Base-by-base conservation (phyloP, 2,329 filamentous ascomycete genomes). In the Periconia macrospinosa region DNA sequence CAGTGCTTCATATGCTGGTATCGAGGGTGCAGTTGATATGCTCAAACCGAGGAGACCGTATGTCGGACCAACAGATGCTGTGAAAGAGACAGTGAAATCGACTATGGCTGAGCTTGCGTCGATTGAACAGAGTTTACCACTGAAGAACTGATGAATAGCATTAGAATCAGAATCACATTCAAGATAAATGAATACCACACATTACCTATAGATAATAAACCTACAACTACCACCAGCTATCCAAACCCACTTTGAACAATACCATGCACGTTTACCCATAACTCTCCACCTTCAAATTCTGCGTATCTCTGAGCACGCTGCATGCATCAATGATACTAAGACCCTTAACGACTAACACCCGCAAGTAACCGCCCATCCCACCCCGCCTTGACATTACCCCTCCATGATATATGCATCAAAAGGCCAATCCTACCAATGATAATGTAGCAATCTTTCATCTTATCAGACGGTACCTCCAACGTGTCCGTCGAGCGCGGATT, bases 1-100 rank as follows among this genome's bases (percentile, higher is more conserved):
- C 58, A 83, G 83, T 23, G 87, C 83, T 3, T 81, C 89, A 41
- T 77, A 83, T 60, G 79, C 77, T 6, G 83, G 58, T 6, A 64
- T 84, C 1, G 53, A 59, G n/a, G 49, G 60, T 19, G 60, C 62
- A 2, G 57, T 50, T 8, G 41, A 44, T 18, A 54, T 55, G 49
- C 50, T 63, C 44, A 55, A 52, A 48, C 61, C 61, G 41, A 51
- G 53, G 10, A 52, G 53, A 23, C 62, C 61, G 9, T 66, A 64
- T 45, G 41, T 61, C 19, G 57, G 55, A 49, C 58, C 56, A 44
- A 37, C 46, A 27, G 51, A 42, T 27, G 40, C 53, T 23, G 44
- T 58, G 19, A 59, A 55, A 46, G 55, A 58, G 40, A 50, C 46
- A 23, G 57, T 61, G 40, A 55, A 53, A 45, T 47, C 50, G 15